Conservation (phyloP, 2,329 filamentous ascomycete species). For the Arthrobotrys musiformis region DNA sequence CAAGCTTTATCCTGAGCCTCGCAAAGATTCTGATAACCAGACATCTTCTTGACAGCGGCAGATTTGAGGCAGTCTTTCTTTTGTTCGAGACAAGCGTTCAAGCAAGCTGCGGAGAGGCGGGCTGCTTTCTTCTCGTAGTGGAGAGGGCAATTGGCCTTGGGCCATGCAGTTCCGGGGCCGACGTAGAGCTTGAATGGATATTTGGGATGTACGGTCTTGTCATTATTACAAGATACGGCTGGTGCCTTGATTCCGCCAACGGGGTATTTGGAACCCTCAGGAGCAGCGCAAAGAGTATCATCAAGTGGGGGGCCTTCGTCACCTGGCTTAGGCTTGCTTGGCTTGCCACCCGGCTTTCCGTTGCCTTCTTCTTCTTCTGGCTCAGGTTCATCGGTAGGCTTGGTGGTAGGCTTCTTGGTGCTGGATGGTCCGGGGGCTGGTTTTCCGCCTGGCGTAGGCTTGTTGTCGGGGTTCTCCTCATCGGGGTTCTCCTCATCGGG, state of each 20-base stretch:
- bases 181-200: conserved; percentile 13
- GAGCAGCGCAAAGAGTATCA: background rate
- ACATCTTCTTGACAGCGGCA: background rate
- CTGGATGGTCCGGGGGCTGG: too few species aligned
- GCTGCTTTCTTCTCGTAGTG: background rate
- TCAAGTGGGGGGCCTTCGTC: background rate
- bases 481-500: too few species aligned
- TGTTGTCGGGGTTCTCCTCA: too few species aligned
- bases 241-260: background rate
- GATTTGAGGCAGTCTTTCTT: conserved; percentile 7
- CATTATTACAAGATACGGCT: background rate
- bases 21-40: background rate
- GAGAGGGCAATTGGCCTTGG: background rate
- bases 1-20: background rate
- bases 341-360: background rate
- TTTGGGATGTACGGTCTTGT: background rate
- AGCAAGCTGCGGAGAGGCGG: conserved; percentile 7
- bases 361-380: background rate
- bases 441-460: too few species aligned
- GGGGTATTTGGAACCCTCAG: background rate
- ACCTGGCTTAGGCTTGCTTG: background rate
- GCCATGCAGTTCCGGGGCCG: background rate
- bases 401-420: background rate
- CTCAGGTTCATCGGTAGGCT: background rate
- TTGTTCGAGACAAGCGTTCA: conserved; percentile 28